Evolutionary conservation across 768 basidiomycete species (phyloP), one percentile per base, ranked within the genome.

Genomic region (Pulveroboletus sp.): DNA sequence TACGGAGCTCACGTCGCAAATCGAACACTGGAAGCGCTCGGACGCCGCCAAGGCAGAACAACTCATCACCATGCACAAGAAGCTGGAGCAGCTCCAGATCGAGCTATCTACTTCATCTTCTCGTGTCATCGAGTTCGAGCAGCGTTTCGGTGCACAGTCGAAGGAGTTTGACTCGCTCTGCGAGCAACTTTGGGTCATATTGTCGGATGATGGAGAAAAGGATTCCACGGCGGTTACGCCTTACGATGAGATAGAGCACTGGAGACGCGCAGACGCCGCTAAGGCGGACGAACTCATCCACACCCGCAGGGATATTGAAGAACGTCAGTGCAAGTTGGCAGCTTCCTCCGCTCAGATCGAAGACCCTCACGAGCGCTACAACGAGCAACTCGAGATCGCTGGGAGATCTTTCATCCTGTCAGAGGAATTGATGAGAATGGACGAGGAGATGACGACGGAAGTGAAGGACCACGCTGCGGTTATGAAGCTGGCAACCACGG

Each of bases 401-500:
- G 11, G 4, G 28, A 18, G 17, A 21, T 46, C 43, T 5, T 38
- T 36, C 27, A 8, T 2, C 13, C 7, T 36, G 14, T 43, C 41
- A 5, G 24, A 37, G 17, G 26, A 44, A 8, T 24, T 47, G 24
- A 36, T 2, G 37, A 14, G 21, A 21, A 21, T 7, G 6, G 10
- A 43, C 18, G 31, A 43, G 11, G 39, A 8, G 42, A 50, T 44
- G 1, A 49, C 18, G 31, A 15, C 18, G 14, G 43, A 43, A 21
- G 39, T 30, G 24, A 47, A 40, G 32, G 56, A 21, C 21, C 2
- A 21, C 21, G 21, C 21, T 21, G 21, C 21, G 21, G 21, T n/a
- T n/a, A n/a, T 21, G 43, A 32, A 49, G 32, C 50, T 57, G 31
- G 46, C 56, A 9, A 24, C 39, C 13, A 39, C 14, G 4, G 47